These are phyloP conservation scores for Globisporangium perplexum DNA, from an alignment of 352 stramenopile genomes.

Conservation along the genomic window DNA sequence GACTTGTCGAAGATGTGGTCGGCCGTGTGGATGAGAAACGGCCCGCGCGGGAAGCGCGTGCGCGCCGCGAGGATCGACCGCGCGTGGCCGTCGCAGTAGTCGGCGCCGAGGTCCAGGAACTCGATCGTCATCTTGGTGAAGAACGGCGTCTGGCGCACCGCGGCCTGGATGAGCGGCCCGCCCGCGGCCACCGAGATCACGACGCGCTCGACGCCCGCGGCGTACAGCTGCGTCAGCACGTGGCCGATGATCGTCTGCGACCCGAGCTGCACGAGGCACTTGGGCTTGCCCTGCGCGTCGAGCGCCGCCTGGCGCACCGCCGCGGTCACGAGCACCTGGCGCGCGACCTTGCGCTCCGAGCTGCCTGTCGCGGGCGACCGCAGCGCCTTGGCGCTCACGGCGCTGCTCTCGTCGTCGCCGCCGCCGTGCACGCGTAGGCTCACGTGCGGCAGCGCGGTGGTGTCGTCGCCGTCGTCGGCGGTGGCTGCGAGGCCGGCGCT, in stretches of 20 bases:
- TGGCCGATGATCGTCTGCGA: constrained; percentile 81
- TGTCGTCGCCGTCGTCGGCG: no score
- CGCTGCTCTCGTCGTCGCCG: background rate
- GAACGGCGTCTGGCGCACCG: constrained; percentile 70
- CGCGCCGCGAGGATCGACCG: constrained; percentile 71
- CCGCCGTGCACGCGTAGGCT: background rate
- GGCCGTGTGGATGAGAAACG: constrained; percentile 81
- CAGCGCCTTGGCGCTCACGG: background rate
- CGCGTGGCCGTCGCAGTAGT: constrained; percentile 68
- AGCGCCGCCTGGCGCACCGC: constrained; percentile 77
- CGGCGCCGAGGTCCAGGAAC: constrained; percentile 78
- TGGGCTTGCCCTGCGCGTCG: constrained; percentile 70
- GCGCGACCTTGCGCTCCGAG: constrained; percentile 22
- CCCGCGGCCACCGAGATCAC: constrained; percentile 85
- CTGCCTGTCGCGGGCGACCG: background rate
- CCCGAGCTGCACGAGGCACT: constrained; percentile 69
- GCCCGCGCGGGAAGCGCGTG: constrained; percentile 61
- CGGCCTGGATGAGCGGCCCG: constrained; percentile 73
- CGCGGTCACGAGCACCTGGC: constrained; percentile 75
- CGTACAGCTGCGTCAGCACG: constrained; percentile 73
- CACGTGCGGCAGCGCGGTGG: background rate
- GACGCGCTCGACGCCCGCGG: constrained; percentile 76
- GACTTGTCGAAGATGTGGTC: constrained; percentile 82
- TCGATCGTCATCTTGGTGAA: constrained; percentile 77
- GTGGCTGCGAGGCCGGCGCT: no score